Evolutionary conservation across 306 rosid species (phyloP), one percentile per base, ranked within the genome.

Genomic region (Acmispon strigosus): DNA sequence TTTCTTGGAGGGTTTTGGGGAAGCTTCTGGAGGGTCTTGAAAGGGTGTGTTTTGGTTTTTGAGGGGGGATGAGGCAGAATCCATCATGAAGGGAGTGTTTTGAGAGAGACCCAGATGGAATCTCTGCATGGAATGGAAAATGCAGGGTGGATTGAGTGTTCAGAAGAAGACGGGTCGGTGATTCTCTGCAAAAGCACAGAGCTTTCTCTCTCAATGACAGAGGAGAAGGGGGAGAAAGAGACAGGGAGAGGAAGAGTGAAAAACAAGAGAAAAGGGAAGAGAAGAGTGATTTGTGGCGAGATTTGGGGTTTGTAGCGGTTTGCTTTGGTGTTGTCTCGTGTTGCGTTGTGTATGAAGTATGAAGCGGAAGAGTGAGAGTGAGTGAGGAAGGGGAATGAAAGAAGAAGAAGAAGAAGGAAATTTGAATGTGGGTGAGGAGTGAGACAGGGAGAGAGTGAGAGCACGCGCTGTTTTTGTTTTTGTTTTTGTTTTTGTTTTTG

Each of bases 1-100:
- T 69, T 84, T 94, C 84, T 83, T 94, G 82, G 10, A 70, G 6
- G 86, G 96, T 10, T 82, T 86, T 0, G 95, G 95, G 0, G 91
- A 86, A 57, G 96, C 78, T 50, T 78, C 80, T 12, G 86, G 88
- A 48, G 45, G 78, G 75, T 75, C 77, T 10, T 75, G 85, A 13
- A 75, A 79, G 61, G 87, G 78, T 69, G 83, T 15, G 61, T 77
- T 76, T 15, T 62, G 67, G 42, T 32, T 32, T 6, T 32, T 5
- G 45, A 66, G 45, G 13, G 88, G 71, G 86, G 74, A 15, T 32
- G 52, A 74, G 86, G 7, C 37, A 24, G 88, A 12, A 32, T 92
- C 96, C 98, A 92, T 91, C 66, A 77, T 89, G 57, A 75, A 69
- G 56, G 75, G 44, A 14, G 49, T 69, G 8, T 60, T 81, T 65